Evolutionary conservation across 352 stramenopile species (phyloP).

Genomic region (Phytophthora fragariaefolia): DNA sequence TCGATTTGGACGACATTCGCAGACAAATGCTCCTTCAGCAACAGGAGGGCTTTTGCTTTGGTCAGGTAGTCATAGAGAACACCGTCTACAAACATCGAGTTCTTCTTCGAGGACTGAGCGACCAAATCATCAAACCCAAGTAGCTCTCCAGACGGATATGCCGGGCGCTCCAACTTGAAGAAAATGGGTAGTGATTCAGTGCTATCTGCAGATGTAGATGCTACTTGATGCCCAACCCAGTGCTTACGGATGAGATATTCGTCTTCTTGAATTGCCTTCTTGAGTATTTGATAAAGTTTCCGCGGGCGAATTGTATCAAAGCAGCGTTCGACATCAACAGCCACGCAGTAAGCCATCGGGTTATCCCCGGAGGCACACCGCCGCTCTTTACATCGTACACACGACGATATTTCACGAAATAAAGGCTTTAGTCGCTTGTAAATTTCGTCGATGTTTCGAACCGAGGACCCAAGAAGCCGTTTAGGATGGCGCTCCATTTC

Average conservation of each 20-base stretch:
- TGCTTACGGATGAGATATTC: constrained; percentile 82
- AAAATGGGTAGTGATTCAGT: constrained; percentile 29
- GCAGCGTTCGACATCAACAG: constrained; percentile 80
- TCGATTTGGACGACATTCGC: constrained; percentile 64
- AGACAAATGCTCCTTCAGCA: constrained; percentile 75
- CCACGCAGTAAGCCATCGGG: constrained; percentile 59
- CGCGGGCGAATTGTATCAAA: constrained; percentile 81
- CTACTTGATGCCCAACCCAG: constrained; percentile 66
- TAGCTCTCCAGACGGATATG: constrained; percentile 61
- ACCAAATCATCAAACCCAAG: constrained; percentile 60
- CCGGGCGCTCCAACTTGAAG: constrained; percentile 69
- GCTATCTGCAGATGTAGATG: constrained; percentile 13
- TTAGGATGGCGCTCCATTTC: constrained; percentile 65
- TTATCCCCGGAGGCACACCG: constrained; percentile 1
- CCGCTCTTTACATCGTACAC: constrained; percentile 37
- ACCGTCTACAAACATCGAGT: constrained; percentile 71
- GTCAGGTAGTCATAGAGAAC: constrained; percentile 82
- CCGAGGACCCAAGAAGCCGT: constrained; percentile 58
- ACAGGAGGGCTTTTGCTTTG: constrained; percentile 49
- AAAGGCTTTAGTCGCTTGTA: constrained; percentile 58
- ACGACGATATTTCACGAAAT: constrained; percentile 43
- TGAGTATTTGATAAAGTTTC: constrained; percentile 72
- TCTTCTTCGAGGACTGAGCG: constrained; percentile 44
- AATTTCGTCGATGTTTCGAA: constrained; percentile 77
- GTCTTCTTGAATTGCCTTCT: constrained; percentile 67